Conservation (phyloP, 106 monocot species). For the Allium cepa region DNA sequence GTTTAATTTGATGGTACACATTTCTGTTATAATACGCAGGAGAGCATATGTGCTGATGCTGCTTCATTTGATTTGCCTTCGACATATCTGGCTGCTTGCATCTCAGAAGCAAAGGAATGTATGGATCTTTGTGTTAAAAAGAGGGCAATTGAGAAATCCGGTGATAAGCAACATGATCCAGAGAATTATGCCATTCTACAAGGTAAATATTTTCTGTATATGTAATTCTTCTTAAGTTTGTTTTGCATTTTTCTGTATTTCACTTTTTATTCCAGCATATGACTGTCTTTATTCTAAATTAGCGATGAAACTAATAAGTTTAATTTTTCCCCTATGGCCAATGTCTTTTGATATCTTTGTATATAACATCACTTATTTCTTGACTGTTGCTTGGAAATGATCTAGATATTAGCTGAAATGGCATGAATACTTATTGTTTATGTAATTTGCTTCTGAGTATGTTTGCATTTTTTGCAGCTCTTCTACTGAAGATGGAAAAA, state of each 20-base stretch:
- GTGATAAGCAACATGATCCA: conserved; percentile 80
- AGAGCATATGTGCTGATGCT: conserved; percentile 92
- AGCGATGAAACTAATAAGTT: no score
- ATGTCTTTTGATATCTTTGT: background rate
- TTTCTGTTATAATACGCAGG: conserved; percentile 33
- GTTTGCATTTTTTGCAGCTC: conserved; percentile 38
- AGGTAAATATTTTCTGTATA: conserved; percentile 27
- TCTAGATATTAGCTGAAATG: no score
- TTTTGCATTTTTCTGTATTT: background rate
- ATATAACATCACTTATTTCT: no score
- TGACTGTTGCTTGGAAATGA: no score
- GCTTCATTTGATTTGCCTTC: conserved; percentile 94
- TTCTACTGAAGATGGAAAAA: conserved; percentile 80
- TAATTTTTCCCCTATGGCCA: background rate
- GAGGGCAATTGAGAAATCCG: conserved; percentile 59
- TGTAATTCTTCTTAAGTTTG: background rate
- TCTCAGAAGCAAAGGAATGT: conserved; percentile 89
- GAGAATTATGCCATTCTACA: conserved; percentile 93
- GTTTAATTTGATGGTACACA: no score
- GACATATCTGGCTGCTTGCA: conserved; percentile 55
- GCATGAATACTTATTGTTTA: no score
- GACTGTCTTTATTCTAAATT: no score
- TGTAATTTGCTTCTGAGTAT: background rate
- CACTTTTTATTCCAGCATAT: no score
- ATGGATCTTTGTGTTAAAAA: conserved; percentile 43